A percentile compares a stretch with the other conserved stretches of the same genome.
Conservation (phyloP, 1,284 basidiomycete genomes). For the Cryptococcus sp. region DNA sequence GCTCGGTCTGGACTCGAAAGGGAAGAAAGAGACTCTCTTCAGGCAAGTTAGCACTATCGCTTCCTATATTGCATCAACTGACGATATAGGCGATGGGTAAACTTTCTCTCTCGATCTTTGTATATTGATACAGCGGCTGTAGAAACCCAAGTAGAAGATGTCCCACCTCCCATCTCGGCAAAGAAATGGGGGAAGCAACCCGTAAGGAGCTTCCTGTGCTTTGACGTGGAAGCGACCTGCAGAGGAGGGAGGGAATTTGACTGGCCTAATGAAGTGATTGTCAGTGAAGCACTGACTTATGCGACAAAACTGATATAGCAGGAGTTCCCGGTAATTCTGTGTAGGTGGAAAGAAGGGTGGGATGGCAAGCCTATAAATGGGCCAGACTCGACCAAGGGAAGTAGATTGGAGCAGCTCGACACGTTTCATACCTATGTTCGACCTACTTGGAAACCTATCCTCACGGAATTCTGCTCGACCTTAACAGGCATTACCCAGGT, state of each 20-base stretch:
- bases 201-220: conserved; percentile 50
- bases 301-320: conserved; percentile 11
- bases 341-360: conserved; percentile 68
- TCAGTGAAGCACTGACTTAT: conserved; percentile 49
- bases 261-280: conserved; percentile 91
- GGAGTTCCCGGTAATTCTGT: conserved; percentile 61
- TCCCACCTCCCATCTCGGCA: background rate
- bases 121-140: background rate
- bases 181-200: conserved; percentile 20
- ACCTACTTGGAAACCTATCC: conserved; percentile 76
- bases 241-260: conserved; percentile 60
- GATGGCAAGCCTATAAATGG: background rate
- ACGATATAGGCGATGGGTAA: conserved; percentile 16
- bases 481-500: conserved; percentile 93
- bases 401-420: conserved; percentile 38
- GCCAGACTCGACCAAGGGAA: conserved; percentile 3
- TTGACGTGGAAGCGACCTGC: conserved; percentile 82
- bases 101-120: conserved; percentile 9
- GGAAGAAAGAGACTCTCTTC: conserved; percentile 46
- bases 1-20: conserved; percentile 36
- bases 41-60: conserved; percentile 22
- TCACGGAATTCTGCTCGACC: conserved; percentile 77
- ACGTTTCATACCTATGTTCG: conserved; percentile 84
- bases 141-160: background rate
- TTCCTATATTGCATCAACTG: conserved; percentile 1